Conservation (phyloP, 768 basidiomycete species). For the Lactifluus rugatus region DNA sequence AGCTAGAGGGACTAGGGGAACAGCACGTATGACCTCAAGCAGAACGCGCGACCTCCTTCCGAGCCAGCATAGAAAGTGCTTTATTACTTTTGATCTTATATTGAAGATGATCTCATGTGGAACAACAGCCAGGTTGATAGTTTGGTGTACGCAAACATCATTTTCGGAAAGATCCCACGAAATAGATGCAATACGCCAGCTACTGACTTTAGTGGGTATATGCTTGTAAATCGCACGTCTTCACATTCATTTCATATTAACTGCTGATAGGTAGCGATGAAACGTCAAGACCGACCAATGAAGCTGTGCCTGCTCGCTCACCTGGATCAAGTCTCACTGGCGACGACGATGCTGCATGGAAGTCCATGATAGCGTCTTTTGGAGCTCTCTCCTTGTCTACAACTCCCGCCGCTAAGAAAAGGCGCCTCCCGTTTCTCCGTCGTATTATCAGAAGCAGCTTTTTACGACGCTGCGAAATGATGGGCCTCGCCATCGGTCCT, state of each 20-base stretch:
- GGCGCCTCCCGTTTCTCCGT: constrained; percentile 45
- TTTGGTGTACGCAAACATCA: not conserved
- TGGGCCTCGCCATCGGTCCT: constrained; percentile 29
- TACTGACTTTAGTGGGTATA: constrained; percentile 3
- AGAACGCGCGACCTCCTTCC: not conserved
- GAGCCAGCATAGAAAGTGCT: constrained; percentile 2
- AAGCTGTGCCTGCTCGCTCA: not conserved
- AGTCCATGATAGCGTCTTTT: constrained; percentile 4
- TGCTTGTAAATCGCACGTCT: not conserved
- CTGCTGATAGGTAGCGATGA: not conserved
- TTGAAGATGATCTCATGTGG: not conserved
- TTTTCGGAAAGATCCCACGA: constrained; percentile 1
- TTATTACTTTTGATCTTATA: not conserved
- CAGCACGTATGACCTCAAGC: not conserved
- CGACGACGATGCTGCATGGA: not conserved
- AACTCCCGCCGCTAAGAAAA: not conserved
- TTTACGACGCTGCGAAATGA: constrained; percentile 30
- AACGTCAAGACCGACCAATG: not conserved
- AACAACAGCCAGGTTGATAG: constrained; percentile 4
- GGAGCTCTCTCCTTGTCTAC: constrained; percentile 11
- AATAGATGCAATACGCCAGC: not conserved
- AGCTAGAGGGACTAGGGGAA: not conserved
- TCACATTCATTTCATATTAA: not conserved
- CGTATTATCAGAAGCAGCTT: constrained; percentile 46
- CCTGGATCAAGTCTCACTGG: not conserved